These are phyloP conservation scores for Macrophomina phaseolina DNA, from an alignment of 2,329 filamentous ascomycete species.

Conservation along the genomic window DNA sequence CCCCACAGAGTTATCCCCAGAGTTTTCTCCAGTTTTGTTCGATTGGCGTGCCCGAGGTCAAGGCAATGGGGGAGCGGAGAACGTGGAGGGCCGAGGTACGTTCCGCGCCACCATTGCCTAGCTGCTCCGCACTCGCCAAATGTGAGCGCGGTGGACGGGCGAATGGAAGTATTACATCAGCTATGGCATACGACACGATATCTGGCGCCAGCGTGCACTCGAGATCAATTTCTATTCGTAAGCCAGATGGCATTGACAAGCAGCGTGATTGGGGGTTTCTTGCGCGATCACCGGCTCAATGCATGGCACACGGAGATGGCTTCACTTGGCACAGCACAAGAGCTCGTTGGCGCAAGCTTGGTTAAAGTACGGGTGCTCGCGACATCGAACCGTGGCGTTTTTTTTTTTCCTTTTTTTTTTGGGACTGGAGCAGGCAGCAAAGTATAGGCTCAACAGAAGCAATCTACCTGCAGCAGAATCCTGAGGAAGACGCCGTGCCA, in stretches of 20 bases:
- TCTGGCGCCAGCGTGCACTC: neutral
- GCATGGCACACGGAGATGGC: constrained; percentile 15
- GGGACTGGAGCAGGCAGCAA: neutral
- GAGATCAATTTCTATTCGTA: neutral
- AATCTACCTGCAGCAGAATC: constrained; percentile 8
- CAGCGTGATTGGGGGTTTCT: neutral
- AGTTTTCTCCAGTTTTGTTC: neutral
- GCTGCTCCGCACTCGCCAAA: neutral
- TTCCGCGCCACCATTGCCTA: neutral
- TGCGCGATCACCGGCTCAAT: neutral
- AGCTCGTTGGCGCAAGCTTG: constrained; percentile 22
- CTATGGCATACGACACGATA: neutral
- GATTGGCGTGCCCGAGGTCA: neutral
- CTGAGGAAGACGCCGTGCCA: neutral
- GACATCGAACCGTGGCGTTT: constrained; percentile 4
- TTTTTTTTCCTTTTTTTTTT: neutral
- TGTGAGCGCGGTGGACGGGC: neutral
- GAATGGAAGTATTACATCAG: constrained; percentile 8
- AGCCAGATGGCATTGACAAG: neutral
- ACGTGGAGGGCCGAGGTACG: neutral
- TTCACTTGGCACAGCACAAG: constrained; percentile 14
- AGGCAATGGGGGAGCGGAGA: neutral
- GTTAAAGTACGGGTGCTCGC: neutral
- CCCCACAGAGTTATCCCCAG: neutral
- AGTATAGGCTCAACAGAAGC: neutral